Evolutionary conservation across 139 green algal species (phyloP).

Genomic region (Spirogloea muscicola): DNA sequence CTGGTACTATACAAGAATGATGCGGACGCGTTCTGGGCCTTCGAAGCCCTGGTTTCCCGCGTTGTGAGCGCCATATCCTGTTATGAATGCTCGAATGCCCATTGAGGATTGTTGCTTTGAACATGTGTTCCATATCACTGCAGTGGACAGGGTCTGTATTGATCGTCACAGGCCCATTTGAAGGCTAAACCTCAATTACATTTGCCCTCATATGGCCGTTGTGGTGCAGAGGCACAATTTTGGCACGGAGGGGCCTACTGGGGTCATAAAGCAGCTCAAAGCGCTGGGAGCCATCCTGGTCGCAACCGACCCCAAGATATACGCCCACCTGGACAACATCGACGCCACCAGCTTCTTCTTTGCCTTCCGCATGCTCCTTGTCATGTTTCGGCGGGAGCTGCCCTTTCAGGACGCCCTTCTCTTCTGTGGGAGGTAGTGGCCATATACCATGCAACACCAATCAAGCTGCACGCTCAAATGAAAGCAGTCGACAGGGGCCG

Average conservation of each 20-base stretch:
- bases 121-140: too few species aligned
- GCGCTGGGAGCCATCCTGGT: background rate
- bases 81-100: too few species aligned
- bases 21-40: slow-evolving; percentile 76
- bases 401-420: slow-evolving; percentile 46
- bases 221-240: slow-evolving; percentile 58
- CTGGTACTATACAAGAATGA: slow-evolving; percentile 71
- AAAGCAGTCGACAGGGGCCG: too few species aligned
- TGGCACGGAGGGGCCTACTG: slow-evolving; percentile 8
- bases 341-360: slow-evolving; percentile 72
- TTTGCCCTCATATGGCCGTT: slow-evolving; percentile 46
- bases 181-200: too few species aligned
- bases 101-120: too few species aligned
- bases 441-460: too few species aligned
- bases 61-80: slow-evolving; percentile 22
- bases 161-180: too few species aligned
- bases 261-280: slow-evolving; percentile 17
- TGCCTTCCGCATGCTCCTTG: slow-evolving; percentile 76
- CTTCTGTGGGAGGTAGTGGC: slow-evolving; percentile 35
- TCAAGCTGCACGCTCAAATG: too few species aligned
- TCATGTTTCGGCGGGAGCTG: slow-evolving; percentile 73
- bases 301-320: slow-evolving; percentile 13
- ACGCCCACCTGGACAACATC: slow-evolving; percentile 47
- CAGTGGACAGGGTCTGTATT: too few species aligned
- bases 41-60: slow-evolving; percentile 66